Evolutionary conservation across 768 basidiomycete species (phyloP), one percentile per base, ranked within the genome.

Genomic region (Candolleomyces aberdarensis): DNA sequence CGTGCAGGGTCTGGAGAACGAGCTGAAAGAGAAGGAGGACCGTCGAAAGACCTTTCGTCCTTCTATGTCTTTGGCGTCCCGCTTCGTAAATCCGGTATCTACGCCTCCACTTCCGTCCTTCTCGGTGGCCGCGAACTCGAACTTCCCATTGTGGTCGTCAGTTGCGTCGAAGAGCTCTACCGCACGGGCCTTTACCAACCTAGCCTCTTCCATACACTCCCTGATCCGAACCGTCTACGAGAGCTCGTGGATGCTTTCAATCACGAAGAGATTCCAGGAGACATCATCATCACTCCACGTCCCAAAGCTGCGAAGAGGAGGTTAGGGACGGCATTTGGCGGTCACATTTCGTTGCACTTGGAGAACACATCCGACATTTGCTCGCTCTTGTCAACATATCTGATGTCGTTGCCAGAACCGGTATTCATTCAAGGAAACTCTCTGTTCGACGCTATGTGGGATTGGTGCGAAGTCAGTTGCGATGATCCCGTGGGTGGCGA

Each of bases 131-230:
- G 69, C 40, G 73, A 76, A 58, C 75, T 77, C 58, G 69, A 74
- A 47, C 56, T 81, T 3, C 80, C 80, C 0, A 74, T 76, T 31
- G 66, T 80, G 4, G 75, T 78, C 7, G 74, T 78, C 43, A 69
- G 71, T 36, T 78, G 76, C 51, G 71, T 80, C 15, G 76, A 81
- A 57, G 78, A 79, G 65, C 65, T 81, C 5, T 80, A 76, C 64
- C 72, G 77, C 8, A 29, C 43, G 71, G 76, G 76, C 3, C 71
- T 77, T n/a, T 72, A 73, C 49, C 71, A 76, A 56, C 58, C 69
- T 9, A 66, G 72, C 48, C 63, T 76, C 4, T 77, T 76, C 59
- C 67, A 73, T 5, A 66, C 64, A 9, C 69, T 74, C 3, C 75
- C 76, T 8, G 73, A 78, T 57, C 74, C 74, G 19, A 60, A 65